phyloP scores from a whole-genome alignment of 2,329 filamentous ascomycete species.

The Pseudogymnoascus sp. region DNA sequence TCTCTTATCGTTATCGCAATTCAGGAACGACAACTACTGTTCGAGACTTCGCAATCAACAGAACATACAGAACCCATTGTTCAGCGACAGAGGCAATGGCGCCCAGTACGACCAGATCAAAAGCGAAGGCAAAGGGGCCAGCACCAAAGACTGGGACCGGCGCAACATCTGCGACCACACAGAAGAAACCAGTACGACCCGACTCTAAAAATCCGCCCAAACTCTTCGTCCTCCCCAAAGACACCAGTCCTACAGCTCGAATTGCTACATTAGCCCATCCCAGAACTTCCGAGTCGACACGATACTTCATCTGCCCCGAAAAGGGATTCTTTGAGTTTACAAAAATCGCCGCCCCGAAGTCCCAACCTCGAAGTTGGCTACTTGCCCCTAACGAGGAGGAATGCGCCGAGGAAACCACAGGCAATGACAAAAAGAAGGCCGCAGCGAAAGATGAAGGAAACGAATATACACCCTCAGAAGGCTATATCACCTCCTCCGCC shows the following conservation, averaged over 20 bases:
- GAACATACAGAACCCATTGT: background rate
- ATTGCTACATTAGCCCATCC: slow-evolving; percentile 54
- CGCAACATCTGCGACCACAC: slow-evolving; percentile 20
- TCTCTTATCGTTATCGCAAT: slow-evolving; percentile 1
- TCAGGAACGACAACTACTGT: background rate
- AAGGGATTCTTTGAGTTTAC: slow-evolving; percentile 59
- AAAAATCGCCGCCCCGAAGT: slow-evolving; percentile 43
- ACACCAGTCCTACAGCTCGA: slow-evolving; percentile 43
- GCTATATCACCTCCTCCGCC: slow-evolving; percentile 55
- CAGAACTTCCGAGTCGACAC: slow-evolving; percentile 42
- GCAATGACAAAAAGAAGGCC: slow-evolving; percentile 12
- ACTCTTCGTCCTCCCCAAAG: slow-evolving; percentile 53
- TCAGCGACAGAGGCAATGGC: slow-evolving; percentile 6
- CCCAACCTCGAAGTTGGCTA: slow-evolving; percentile 53
- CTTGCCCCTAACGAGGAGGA: slow-evolving; percentile 28
- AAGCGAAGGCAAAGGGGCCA: slow-evolving; percentile 8
- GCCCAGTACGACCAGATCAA: slow-evolving; percentile 6
- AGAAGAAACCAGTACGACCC: slow-evolving; percentile 24
- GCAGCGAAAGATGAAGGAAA: slow-evolving; percentile 17
- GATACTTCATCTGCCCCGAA: slow-evolving; percentile 54
- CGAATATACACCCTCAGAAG: slow-evolving; percentile 23
- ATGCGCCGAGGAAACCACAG: slow-evolving; percentile 10
- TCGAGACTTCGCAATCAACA: slow-evolving; percentile 7
- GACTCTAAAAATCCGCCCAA: slow-evolving; percentile 37
- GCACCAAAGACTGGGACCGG: slow-evolving; percentile 17